Conservation (phyloP, 768 basidiomycete species). For the Tulasnella sp. region DNA sequence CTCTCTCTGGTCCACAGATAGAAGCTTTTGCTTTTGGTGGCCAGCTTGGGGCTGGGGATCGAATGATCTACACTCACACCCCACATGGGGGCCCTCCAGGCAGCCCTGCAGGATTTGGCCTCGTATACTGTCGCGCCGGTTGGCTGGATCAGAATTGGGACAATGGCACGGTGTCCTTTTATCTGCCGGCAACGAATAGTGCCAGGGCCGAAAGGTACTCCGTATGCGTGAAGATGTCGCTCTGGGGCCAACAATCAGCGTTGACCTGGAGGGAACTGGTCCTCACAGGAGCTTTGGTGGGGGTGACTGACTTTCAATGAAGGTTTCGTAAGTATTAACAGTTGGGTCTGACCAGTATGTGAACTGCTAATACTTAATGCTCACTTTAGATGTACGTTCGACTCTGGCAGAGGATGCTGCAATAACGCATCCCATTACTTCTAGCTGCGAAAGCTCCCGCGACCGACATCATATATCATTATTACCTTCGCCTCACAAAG, state of each 20-base stretch:
- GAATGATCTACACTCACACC: neutral
- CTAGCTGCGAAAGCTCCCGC: no score
- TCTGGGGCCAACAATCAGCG: slow-evolving; percentile 1
- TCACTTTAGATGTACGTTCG: no score
- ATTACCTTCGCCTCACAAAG: no score
- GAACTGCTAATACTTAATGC: no score
- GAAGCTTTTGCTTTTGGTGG: slow-evolving; percentile 6
- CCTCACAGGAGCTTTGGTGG: neutral
- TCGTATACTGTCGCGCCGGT: slow-evolving; percentile 1
- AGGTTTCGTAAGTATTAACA: no score
- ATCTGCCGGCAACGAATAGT: slow-evolving; percentile 3
- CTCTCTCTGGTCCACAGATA: neutral
- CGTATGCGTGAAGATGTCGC: slow-evolving; percentile 4
- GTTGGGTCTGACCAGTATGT: no score
- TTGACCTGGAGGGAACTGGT: neutral
- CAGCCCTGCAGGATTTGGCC: slow-evolving; percentile 2
- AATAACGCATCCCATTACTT: no score
- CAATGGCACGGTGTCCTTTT: slow-evolving; percentile 4
- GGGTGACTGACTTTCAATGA: neutral
- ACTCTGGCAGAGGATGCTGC: no score
- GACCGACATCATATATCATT: no score
- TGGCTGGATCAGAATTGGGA: slow-evolving; percentile 12
- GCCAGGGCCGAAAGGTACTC: slow-evolving; percentile 1
- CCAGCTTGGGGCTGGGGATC: slow-evolving; percentile 7
- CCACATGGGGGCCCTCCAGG: neutral